Conservation (phyloP, 148 eudicot genomes). For the Persicaria maculosa region DNA sequence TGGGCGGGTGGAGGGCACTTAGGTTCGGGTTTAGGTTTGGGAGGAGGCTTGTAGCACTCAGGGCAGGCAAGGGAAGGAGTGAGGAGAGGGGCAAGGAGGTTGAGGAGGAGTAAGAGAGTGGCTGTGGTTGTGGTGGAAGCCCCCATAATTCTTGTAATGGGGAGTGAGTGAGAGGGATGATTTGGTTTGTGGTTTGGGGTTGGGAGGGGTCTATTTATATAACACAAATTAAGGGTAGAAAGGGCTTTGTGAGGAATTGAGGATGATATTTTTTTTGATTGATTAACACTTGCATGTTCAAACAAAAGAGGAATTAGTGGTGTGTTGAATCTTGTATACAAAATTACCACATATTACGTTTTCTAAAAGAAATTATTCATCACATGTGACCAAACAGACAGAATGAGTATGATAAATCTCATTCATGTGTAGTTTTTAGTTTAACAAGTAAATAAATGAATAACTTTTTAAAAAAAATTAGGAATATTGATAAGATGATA, state of each 20-base stretch:
- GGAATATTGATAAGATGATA: no score
- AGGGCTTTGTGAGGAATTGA: neutral
- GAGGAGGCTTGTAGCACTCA: conserved; percentile 10
- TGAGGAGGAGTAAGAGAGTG: neutral
- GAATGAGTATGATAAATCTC: no score
- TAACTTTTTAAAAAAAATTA: no score
- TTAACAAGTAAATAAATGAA: no score
- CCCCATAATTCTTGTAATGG: neutral
- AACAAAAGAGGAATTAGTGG: no score
- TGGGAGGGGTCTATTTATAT: neutral
- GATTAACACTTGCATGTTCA: neutral
- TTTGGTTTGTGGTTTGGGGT: conserved; percentile 1
- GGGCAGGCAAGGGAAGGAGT: conserved; percentile 10
- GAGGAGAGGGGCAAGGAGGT: neutral
- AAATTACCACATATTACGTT: no score
- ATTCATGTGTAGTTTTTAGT: no score
- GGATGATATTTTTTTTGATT: neutral
- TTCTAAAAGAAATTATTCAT: no score
- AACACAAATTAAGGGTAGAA: neutral
- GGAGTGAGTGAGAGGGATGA: no score
- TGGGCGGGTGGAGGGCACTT: neutral
- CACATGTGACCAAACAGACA: no score
- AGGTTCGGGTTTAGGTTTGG: neutral
- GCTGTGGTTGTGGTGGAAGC: neutral
- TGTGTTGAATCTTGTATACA: no score